These are phyloP conservation scores for Dactylis glomerata DNA, from an alignment of 176 grass and related monocot genomes.

Conservation along the genomic window DNA sequence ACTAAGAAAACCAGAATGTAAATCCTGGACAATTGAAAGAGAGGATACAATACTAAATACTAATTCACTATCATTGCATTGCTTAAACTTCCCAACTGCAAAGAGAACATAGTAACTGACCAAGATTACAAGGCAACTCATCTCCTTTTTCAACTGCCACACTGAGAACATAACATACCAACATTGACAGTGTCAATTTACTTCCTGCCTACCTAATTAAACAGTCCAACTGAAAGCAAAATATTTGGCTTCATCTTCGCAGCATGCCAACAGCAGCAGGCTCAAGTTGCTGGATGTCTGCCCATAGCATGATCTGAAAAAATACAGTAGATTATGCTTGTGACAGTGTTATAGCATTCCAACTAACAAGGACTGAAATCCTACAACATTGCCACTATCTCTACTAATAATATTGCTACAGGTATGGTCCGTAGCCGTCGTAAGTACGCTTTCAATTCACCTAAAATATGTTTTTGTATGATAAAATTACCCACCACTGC, in stretches of 20 bases:
- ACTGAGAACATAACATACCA: background rate
- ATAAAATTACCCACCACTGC: no score
- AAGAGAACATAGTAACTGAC: background rate
- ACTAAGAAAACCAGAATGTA: background rate
- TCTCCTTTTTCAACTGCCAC: background rate
- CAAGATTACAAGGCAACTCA: background rate
- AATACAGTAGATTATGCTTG: background rate
- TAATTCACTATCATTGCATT: background rate
- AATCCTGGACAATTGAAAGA: background rate
- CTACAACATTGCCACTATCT: background rate
- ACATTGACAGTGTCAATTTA: background rate
- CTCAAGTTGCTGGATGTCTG: background rate
- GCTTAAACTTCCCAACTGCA: background rate
- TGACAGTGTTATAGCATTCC: background rate
- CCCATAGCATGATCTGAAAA: conserved; percentile 19
- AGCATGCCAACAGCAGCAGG: background rate
- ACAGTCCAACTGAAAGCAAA: background rate
- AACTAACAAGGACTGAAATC: background rate
- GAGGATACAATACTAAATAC: background rate
- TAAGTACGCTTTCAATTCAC: no score
- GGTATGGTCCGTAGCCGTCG: no score
- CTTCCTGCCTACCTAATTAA: background rate
- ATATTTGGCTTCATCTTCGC: background rate
- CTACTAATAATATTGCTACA: no score
- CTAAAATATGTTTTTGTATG: no score